A percentile compares a stretch with the other conserved stretches of the same genome.
Evolutionary conservation across 495 filamentous ascomycete species (phyloP).

Genomic region (Platismatia glauca): DNA sequence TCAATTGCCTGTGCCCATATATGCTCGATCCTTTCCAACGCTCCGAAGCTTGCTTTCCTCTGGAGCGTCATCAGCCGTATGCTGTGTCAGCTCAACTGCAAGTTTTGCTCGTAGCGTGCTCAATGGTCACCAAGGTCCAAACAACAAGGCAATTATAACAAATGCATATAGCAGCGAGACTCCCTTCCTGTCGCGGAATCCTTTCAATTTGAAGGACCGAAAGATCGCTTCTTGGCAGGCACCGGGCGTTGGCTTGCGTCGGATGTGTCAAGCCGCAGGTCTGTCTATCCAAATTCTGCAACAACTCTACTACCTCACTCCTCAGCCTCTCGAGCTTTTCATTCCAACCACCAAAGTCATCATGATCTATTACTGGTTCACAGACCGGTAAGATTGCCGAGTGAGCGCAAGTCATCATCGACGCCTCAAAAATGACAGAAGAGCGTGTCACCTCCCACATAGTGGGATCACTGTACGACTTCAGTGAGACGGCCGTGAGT

Average conservation of each 20-base stretch:
- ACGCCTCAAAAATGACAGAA: background rate
- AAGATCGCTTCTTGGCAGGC: background rate
- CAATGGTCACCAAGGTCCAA: background rate
- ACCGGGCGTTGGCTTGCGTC: background rate
- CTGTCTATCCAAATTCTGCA: background rate
- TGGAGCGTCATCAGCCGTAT: background rate
- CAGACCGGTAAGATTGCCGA: background rate
- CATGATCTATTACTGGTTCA: background rate
- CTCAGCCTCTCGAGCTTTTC: background rate
- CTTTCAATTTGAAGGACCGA: background rate
- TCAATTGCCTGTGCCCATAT: background rate
- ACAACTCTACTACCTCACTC: background rate
- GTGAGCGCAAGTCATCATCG: constrained; percentile 20
- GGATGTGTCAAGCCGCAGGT: background rate
- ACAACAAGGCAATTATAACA: background rate
- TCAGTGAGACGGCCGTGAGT: constrained; percentile 14
- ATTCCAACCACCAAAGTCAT: background rate
- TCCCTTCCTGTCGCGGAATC: background rate
- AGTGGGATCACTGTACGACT: constrained; percentile 16
- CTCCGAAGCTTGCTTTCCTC: background rate
- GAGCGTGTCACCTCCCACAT: constrained; percentile 9
- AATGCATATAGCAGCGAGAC: background rate
- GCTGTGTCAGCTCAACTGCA: background rate
- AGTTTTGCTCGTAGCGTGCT: background rate
- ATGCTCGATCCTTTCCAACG: background rate